A percentile compares a stretch with the other conserved stretches of the same genome.
phyloP scores from a whole-genome alignment of 1,284 basidiomycete genomes.

The Marasmius oreades region DNA sequence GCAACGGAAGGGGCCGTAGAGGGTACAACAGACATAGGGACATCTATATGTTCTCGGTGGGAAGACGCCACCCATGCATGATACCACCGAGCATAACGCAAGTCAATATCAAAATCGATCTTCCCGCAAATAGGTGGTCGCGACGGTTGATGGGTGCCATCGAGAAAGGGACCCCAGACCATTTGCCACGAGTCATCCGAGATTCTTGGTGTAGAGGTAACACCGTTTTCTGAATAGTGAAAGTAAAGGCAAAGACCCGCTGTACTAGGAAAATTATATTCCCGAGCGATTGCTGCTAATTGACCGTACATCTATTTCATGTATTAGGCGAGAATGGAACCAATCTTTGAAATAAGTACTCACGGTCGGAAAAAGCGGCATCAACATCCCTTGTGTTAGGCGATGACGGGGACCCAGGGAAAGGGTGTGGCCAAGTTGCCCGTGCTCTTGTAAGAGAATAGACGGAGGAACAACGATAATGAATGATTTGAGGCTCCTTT shows the following conservation, averaged over 20 bases:
- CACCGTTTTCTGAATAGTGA: conserved; percentile 53
- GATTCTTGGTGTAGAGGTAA: conserved; percentile 61
- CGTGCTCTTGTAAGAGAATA: conserved; percentile 56
- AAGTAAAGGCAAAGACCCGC: conserved; percentile 71
- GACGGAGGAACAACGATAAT: conserved; percentile 67
- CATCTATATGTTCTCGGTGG: conserved; percentile 42
- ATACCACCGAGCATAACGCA: conserved; percentile 69
- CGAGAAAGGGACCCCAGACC: conserved; percentile 65
- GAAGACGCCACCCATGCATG: conserved; percentile 57
- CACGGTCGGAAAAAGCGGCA: conserved; percentile 76
- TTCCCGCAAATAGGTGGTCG: conserved; percentile 61
- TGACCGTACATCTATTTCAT: conserved; percentile 63
- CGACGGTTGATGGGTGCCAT: conserved; percentile 30
- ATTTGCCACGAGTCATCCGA: conserved; percentile 75
- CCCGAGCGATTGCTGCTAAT: conserved; percentile 70
- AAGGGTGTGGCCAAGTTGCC: conserved; percentile 56
- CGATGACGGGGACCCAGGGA: conserved; percentile 58
- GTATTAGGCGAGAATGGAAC: not conserved
- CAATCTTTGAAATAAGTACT: conserved; percentile 23
- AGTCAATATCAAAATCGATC: conserved; percentile 78
- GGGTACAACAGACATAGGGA: conserved; percentile 37
- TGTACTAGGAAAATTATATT: conserved; percentile 76
- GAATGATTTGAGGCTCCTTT: conserved; percentile 51
- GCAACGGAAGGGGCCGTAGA: conserved; percentile 37
- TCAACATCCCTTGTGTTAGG: conserved; percentile 62